Percentiles rank a stretch among this genome's conserved stretches.
phyloP scores from a whole-genome alignment of 169 alveolate genomes.

The Amoebophrya sp. region DNA sequence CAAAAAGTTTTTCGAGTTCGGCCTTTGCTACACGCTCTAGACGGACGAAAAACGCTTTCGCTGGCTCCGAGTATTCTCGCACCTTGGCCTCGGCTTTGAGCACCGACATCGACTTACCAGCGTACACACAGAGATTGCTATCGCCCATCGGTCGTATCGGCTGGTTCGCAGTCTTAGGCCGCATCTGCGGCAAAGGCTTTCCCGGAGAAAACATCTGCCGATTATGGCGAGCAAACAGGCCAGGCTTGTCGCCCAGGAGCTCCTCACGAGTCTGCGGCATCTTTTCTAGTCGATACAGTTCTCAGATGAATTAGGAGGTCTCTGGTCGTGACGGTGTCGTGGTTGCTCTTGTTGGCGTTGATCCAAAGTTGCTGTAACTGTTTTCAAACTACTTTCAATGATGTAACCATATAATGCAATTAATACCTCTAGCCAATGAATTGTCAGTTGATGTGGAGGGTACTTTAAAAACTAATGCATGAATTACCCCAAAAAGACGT shows the following conservation, averaged over 20 bases:
- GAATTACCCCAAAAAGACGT: no score
- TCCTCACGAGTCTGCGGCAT: slow-evolving; percentile 18
- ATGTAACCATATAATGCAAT: no score
- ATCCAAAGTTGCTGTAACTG: no score
- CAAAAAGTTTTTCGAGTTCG: neutral
- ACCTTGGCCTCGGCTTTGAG: slow-evolving; percentile 12
- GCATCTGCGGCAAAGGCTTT: no score
- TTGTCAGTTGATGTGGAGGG: no score
- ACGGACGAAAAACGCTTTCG: neutral
- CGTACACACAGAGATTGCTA: neutral
- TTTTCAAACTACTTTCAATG: no score
- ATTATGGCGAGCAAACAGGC: neutral
- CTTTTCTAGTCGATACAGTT: neutral
- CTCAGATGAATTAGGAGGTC: no score
- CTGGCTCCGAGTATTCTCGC: neutral
- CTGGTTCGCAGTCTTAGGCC: neutral
- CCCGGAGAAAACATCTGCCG: neutral
- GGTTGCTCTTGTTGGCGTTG: no score
- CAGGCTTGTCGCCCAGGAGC: slow-evolving; percentile 19
- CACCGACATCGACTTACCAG: neutral
- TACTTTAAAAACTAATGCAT: no score
- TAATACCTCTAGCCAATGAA: no score
- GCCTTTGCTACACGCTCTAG: neutral
- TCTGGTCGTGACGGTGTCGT: no score
- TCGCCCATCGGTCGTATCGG: neutral